phyloP scores from a whole-genome alignment of 2,329 filamentous ascomycete genomes.

The Colletotrichum tropicale region DNA sequence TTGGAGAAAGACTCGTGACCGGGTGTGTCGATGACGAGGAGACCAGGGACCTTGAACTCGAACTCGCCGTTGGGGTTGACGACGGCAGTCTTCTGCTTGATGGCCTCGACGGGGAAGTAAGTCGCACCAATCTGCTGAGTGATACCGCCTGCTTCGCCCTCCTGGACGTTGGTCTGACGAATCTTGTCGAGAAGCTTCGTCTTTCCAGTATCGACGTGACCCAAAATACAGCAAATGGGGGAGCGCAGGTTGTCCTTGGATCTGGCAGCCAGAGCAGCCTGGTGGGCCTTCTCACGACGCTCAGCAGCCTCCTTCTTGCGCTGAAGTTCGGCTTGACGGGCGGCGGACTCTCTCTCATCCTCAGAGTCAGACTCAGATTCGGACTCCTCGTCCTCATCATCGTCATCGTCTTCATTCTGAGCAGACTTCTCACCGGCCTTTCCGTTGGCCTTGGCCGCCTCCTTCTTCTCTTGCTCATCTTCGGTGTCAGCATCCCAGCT shows the following conservation, averaged over 20 bases:
- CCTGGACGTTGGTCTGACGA: slow-evolving; percentile 97
- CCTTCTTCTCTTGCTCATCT: slow-evolving; percentile 62
- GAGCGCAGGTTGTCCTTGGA: slow-evolving; percentile 95
- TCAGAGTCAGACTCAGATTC: slow-evolving; percentile 54
- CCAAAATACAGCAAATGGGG: slow-evolving; percentile 99
- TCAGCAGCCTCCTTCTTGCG: slow-evolving; percentile 90
- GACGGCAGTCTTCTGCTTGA: slow-evolving; percentile 89
- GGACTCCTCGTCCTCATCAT: slow-evolving; percentile 54
- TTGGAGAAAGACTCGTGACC: slow-evolving; percentile 99
- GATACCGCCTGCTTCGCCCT: slow-evolving; percentile 98
- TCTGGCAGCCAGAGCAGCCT: slow-evolving; percentile 87
- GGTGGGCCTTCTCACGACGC: slow-evolving; percentile 85
- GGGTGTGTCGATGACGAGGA: slow-evolving; percentile 96
- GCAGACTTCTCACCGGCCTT: slow-evolving; percentile 25
- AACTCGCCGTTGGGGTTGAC: slow-evolving; percentile 91
- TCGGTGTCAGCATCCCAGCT: slow-evolving; percentile 92
- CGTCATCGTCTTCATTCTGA: slow-evolving; percentile 53
- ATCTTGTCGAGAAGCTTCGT: slow-evolving; percentile 99
- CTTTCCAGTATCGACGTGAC: slow-evolving; percentile 99
- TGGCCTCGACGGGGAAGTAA: slow-evolving; percentile 95
- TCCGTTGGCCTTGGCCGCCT: slow-evolving; percentile 26
- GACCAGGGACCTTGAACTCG: slow-evolving; percentile 96
- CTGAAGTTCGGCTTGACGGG: slow-evolving; percentile 72
- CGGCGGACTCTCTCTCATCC: slow-evolving; percentile 78
- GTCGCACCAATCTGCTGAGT: slow-evolving; percentile 99